Evolutionary conservation across 202 grass and related monocot species (phyloP).

Genomic region (Cymbopogon flexuosus): DNA sequence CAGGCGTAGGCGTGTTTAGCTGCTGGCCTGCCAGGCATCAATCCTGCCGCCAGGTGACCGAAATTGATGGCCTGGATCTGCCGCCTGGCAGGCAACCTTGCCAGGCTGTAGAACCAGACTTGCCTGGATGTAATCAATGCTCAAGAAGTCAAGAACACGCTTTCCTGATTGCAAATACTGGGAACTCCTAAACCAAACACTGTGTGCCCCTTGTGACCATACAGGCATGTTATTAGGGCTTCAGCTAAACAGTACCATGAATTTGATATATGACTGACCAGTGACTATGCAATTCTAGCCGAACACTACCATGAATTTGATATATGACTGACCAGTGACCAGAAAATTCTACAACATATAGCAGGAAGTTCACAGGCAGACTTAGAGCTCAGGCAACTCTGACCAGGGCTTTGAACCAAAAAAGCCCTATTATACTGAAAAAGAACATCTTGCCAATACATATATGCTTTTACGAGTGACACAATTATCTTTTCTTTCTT

Average conservation of each 20-base stretch:
- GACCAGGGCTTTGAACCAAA: not conserved
- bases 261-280: not conserved
- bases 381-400: not conserved
- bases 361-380: not conserved
- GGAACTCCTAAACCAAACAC: not conserved
- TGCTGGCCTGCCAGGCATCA: no score
- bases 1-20: no score
- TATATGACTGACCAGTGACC: not conserved
- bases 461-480: not conserved
- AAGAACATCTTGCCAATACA: not conserved
- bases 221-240: not conserved
- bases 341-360: not conserved
- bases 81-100: no score
- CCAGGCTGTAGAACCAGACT: no score
- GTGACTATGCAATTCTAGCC: not conserved
- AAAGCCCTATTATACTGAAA: not conserved
- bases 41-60: no score
- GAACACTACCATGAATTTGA: not conserved
- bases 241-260: not conserved
- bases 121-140: no score
- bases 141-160: no score
- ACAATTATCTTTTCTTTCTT: constrained; percentile 5
- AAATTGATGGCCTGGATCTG: no score
- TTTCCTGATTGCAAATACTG: no score
- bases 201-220: not conserved